These are phyloP conservation scores for Rubia occidens DNA, from an alignment of 305 asterid species.

Conservation along the genomic window DNA sequence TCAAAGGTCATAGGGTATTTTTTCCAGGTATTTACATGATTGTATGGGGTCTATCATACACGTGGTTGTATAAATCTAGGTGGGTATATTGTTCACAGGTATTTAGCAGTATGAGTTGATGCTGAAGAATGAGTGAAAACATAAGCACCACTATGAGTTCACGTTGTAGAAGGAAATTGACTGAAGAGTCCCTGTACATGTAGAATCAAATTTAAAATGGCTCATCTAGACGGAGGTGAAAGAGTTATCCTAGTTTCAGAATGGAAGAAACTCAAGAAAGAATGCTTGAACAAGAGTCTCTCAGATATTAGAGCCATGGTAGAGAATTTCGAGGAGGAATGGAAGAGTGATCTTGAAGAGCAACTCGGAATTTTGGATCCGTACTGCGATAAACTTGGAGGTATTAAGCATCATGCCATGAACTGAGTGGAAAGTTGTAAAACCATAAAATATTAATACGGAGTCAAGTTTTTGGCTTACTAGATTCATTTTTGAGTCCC, in stretches of 20 bases:
- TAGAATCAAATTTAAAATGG: too few species aligned
- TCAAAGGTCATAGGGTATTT: too few species aligned
- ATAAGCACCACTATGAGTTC: neutral
- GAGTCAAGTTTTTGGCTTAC: too few species aligned
- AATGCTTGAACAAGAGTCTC: neutral
- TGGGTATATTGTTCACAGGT: neutral
- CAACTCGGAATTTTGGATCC: neutral
- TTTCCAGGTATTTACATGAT: too few species aligned
- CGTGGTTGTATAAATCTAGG: too few species aligned
- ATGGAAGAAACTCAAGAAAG: neutral
- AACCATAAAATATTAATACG: neutral
- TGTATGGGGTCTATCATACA: too few species aligned
- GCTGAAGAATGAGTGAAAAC: neutral
- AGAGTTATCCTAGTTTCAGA: slow-evolving; percentile 3
- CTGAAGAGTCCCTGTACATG: slow-evolving; percentile 10
- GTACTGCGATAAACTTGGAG: neutral
- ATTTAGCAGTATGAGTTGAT: neutral
- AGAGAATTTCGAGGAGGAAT: neutral
- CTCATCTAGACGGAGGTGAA: slow-evolving; percentile 15
- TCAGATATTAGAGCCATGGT: neutral
- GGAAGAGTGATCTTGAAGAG: neutral
- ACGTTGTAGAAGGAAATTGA: neutral
- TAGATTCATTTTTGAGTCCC: too few species aligned
- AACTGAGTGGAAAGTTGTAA: neutral
- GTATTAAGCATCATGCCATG: neutral